Conservation (phyloP, 139 green algal genomes). For the Volvox africanus region DNA sequence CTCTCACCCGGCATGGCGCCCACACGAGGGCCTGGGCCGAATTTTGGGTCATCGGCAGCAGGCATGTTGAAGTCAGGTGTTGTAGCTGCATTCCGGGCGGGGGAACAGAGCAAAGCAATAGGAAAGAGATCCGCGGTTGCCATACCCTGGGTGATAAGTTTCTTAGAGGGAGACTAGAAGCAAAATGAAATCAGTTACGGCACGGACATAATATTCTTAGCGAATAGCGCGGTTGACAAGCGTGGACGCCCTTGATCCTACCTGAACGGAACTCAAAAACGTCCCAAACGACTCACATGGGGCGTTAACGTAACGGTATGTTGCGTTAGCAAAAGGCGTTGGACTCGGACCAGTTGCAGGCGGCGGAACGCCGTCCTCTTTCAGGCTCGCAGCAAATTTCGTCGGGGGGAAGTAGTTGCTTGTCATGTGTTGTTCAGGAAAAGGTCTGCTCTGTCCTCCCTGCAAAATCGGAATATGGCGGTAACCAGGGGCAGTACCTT, state of each 20-base stretch:
- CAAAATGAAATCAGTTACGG: too few relatives aligned
- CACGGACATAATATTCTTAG: too few relatives aligned
- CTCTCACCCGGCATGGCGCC: constrained; percentile 16
- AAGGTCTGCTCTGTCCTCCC: not conserved
- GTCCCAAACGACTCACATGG: constrained; percentile 10
- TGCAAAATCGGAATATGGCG: not conserved
- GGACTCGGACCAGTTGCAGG: not conserved
- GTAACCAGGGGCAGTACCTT: too few relatives aligned
- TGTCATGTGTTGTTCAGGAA: not conserved
- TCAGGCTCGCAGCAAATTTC: not conserved
- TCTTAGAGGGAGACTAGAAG: too few relatives aligned
- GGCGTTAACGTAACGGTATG: constrained; percentile 23
- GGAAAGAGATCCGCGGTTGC: too few relatives aligned
- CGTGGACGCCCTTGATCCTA: too few relatives aligned
- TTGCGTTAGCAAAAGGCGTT: constrained; percentile 34
- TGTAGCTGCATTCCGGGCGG: not conserved
- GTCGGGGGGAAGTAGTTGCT: constrained; percentile 27
- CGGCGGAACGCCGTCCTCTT: not conserved
- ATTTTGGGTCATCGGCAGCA: not conserved
- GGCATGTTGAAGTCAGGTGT: constrained; percentile 22
- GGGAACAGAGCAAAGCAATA: not conserved
- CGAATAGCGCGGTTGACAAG: too few relatives aligned
- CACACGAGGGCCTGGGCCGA: not conserved
- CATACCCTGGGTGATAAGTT: too few relatives aligned
- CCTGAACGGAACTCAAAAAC: too few relatives aligned